These are phyloP conservation scores for Didymellaceae sp. DNA, from an alignment of 2,329 filamentous ascomycete genomes.

Conservation along the genomic window DNA sequence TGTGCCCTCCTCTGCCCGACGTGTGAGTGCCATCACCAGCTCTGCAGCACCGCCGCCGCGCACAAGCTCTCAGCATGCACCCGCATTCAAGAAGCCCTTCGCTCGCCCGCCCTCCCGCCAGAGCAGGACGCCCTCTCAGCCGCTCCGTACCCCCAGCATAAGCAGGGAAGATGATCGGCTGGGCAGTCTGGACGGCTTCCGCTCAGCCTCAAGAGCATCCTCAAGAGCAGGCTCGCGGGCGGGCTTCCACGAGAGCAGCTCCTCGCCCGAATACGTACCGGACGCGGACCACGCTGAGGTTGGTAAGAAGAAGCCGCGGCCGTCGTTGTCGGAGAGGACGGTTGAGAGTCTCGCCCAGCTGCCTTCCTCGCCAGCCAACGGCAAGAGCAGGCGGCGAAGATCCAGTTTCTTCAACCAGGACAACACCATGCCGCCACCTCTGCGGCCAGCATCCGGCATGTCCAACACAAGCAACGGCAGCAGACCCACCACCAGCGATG, in stretches of 20 bases:
- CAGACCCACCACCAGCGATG: slow-evolving; percentile 57
- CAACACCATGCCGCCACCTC: slow-evolving; percentile 65
- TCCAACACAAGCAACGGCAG: slow-evolving; percentile 59
- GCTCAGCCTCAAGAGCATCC: slow-evolving; percentile 51
- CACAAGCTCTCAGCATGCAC: slow-evolving; percentile 28
- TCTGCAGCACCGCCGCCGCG: slow-evolving; percentile 23
- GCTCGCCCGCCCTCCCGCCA: slow-evolving; percentile 46
- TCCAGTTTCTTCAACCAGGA: slow-evolving; percentile 76
- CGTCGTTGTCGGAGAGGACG: slow-evolving; percentile 80
- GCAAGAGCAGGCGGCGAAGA: slow-evolving; percentile 65
- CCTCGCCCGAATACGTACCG: slow-evolving; percentile 28
- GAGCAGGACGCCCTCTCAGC: slow-evolving; percentile 27
- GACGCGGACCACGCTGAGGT: slow-evolving; percentile 23
- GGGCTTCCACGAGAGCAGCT: slow-evolving; percentile 40
- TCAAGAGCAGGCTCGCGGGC: slow-evolving; percentile 45
- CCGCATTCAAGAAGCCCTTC: slow-evolving; percentile 48
- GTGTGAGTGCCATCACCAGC: slow-evolving; percentile 31
- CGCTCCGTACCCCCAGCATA: slow-evolving; percentile 15
- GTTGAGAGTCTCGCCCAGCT: slow-evolving; percentile 82
- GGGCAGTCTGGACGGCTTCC: slow-evolving; percentile 52
- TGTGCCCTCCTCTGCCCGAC: slow-evolving; percentile 30
- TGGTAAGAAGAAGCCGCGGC: slow-evolving; percentile 49
- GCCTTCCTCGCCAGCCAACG: slow-evolving; percentile 71
- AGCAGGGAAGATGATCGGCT: slow-evolving; percentile 48
- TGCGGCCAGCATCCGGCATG: slow-evolving; percentile 69